A percentile compares a stretch with the other conserved stretches of the same genome.
Conservation (phyloP, 2,329 filamentous ascomycete species). For the Tympanopsis confertula region DNA sequence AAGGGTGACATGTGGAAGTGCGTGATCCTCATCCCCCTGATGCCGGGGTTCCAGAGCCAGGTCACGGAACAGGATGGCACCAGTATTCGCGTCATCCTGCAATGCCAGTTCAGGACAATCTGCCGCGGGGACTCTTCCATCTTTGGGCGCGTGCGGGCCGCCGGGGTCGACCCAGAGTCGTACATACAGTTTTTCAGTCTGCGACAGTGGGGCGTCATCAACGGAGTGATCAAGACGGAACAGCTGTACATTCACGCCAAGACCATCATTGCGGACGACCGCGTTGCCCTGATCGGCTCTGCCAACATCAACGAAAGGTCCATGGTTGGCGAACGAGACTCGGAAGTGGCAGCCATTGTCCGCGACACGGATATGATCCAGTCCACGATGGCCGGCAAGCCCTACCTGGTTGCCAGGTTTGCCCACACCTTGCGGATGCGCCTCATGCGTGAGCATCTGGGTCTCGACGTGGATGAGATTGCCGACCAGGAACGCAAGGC, state of each 20-base stretch:
- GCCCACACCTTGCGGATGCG: slow-evolving; percentile 86
- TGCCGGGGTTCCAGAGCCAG: slow-evolving; percentile 95
- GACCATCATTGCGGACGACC: slow-evolving; percentile 88
- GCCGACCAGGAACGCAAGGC: slow-evolving; percentile 65
- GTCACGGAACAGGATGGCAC: slow-evolving; percentile 90
- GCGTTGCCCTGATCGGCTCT: slow-evolving; percentile 85
- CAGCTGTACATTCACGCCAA: slow-evolving; percentile 98
- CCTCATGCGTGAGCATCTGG: slow-evolving; percentile 90
- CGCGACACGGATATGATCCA: slow-evolving; percentile 86
- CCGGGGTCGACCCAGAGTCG: slow-evolving; percentile 81
- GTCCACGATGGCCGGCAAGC: slow-evolving; percentile 81
- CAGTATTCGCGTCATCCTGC: slow-evolving; percentile 88
- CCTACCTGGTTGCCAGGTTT: slow-evolving; percentile 83
- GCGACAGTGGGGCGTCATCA: slow-evolving; percentile 83
- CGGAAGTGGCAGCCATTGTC: slow-evolving; percentile 80
- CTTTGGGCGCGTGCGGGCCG: slow-evolving; percentile 69
- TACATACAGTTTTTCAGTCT: slow-evolving; percentile 94
- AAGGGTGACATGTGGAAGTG: slow-evolving; percentile 85
- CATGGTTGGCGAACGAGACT: slow-evolving; percentile 84
- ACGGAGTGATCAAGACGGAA: slow-evolving; percentile 77
- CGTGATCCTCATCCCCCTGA: slow-evolving; percentile 80
- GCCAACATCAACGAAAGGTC: slow-evolving; percentile 98
- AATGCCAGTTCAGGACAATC: slow-evolving; percentile 93
- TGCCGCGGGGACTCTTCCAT: slow-evolving; percentile 86
- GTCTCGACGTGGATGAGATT: slow-evolving; percentile 87